Evolutionary conservation across 192 early-diverging fungal species (phyloP).

Genomic region (Gaertneriomyces sp.): DNA sequence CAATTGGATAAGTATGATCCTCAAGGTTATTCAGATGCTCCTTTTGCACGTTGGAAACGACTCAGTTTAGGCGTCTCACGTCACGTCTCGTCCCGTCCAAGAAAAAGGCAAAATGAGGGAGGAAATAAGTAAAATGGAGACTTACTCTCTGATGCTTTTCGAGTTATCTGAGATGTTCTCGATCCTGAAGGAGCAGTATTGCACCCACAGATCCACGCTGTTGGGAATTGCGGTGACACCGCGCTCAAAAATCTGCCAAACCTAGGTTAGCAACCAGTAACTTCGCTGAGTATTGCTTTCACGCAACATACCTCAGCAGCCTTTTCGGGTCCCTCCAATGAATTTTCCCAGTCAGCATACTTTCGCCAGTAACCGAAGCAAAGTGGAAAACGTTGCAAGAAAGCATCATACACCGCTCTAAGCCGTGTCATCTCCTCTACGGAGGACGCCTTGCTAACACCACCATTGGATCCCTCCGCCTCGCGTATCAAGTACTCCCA

Average conservation of each 20-base stretch:
- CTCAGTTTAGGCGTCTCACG: too few species aligned
- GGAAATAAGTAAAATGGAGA: background rate
- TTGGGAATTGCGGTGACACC: slow-evolving; percentile 64
- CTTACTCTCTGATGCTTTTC: slow-evolving; percentile 58
- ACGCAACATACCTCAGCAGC: slow-evolving; percentile 53
- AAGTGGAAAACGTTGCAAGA: slow-evolving; percentile 66
- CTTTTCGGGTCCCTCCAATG: slow-evolving; percentile 51
- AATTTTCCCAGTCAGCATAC: slow-evolving; percentile 61
- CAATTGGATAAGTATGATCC: slow-evolving; percentile 5
- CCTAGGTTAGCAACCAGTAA: too few species aligned
- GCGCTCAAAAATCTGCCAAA: slow-evolving; percentile 65
- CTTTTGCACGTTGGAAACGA: too few species aligned
- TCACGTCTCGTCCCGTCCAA: too few species aligned
- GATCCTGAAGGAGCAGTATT: slow-evolving; percentile 64
- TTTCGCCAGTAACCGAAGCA: slow-evolving; percentile 82
- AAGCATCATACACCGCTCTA: slow-evolving; percentile 58
- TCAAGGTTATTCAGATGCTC: too few species aligned
- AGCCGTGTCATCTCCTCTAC: slow-evolving; percentile 47
- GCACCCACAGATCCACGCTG: slow-evolving; percentile 70
- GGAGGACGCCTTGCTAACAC: slow-evolving; percentile 46
- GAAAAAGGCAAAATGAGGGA: too few species aligned
- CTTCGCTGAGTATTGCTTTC: background rate
- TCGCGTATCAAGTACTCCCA: slow-evolving; percentile 67
- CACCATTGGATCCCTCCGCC: slow-evolving; percentile 55
- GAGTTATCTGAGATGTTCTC: slow-evolving; percentile 47